Evolutionary conservation across 2,329 filamentous ascomycete genomes (phyloP).

Genomic region (Neospermospora avenae): DNA sequence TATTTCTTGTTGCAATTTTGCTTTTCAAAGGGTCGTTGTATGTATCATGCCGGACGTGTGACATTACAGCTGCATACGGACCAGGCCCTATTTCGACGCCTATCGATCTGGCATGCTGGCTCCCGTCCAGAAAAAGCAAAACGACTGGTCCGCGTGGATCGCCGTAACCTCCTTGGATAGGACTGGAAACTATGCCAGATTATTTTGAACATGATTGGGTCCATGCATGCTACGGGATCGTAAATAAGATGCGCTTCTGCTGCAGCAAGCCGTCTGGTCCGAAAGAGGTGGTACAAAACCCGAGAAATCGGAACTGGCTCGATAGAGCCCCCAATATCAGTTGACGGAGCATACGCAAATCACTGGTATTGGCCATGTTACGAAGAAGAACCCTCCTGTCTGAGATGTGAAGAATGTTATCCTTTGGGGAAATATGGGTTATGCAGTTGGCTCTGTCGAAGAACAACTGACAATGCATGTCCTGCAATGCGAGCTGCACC

Average conservation of each 20-base stretch:
- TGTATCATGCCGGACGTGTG: constrained; percentile 18
- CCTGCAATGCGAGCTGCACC: background rate
- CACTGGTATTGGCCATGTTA: background rate
- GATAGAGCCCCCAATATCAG: background rate
- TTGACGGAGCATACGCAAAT: background rate
- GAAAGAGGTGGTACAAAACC: background rate
- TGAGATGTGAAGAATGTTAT: background rate
- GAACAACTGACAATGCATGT: background rate
- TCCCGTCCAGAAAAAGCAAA: background rate
- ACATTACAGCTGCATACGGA: constrained; percentile 24
- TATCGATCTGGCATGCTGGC: background rate
- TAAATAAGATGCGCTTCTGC: constrained; percentile 1
- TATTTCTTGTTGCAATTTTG: background rate
- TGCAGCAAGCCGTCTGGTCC: constrained; percentile 9
- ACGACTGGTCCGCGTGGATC: background rate
- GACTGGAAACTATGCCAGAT: background rate
- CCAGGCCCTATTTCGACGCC: constrained; percentile 19
- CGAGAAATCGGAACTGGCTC: constrained; percentile 5
- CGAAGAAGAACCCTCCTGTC: background rate
- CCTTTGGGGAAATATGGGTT: background rate
- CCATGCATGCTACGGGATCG: background rate
- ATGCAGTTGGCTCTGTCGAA: background rate
- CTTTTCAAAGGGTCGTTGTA: background rate
- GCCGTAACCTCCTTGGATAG: background rate
- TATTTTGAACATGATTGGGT: background rate